Evolutionary conservation across 2,329 filamentous ascomycete species (phyloP).

Genomic region (Colletotrichum scovillei): DNA sequence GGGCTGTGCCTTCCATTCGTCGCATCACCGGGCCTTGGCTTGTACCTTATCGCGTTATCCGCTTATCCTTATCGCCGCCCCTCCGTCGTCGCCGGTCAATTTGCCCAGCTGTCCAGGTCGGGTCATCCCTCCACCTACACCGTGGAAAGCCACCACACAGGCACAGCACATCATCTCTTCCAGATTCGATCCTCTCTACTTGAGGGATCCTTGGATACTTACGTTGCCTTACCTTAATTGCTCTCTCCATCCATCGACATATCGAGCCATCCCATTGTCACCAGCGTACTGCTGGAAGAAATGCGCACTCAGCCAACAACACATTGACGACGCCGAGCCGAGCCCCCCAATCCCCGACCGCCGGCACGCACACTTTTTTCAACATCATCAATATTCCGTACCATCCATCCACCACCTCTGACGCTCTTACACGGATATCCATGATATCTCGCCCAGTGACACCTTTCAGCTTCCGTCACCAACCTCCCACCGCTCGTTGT

Average conservation of each 20-base stretch:
- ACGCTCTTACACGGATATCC: conserved; percentile 26
- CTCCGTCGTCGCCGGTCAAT: not conserved
- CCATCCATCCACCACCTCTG: not conserved
- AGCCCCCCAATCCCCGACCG: not conserved
- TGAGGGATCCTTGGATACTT: not conserved
- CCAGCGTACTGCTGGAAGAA: not conserved
- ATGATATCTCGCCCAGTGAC: conserved; percentile 14
- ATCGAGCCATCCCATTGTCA: not conserved
- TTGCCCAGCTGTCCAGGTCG: too few relatives aligned
- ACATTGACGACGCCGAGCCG: not conserved
- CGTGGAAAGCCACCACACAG: not conserved
- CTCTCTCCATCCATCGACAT: not conserved
- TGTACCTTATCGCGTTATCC: not conserved
- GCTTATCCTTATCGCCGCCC: conserved; percentile 1
- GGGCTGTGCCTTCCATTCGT: not conserved
- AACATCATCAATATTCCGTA: not conserved
- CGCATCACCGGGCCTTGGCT: not conserved
- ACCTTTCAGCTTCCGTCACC: conserved; percentile 17
- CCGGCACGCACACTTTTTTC: conserved; percentile 1
- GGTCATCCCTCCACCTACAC: not conserved
- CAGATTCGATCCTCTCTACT: not conserved
- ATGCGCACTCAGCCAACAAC: not conserved
- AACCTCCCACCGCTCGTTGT: conserved; percentile 4
- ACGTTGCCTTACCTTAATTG: not conserved
- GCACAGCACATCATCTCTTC: not conserved